phyloP scores from a whole-genome alignment of 2,329 filamentous ascomycete species.

The Coleophoma eucalyptorum region DNA sequence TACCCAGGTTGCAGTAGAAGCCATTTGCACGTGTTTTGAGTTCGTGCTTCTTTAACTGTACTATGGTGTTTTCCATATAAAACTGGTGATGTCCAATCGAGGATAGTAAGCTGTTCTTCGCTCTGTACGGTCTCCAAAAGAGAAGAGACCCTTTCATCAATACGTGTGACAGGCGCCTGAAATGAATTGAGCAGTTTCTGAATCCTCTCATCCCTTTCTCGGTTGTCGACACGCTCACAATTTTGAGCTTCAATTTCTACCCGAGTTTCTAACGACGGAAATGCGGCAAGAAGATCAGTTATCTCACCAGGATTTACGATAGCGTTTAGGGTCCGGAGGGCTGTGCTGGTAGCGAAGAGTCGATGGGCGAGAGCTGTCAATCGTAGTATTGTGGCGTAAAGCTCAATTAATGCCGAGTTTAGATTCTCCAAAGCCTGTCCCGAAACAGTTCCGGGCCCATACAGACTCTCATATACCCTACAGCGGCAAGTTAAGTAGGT shows the following conservation, averaged over 20 bases:
- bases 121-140: slow-evolving; percentile 9
- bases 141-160: slow-evolving; percentile 9
- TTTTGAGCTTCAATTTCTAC: slow-evolving; percentile 7
- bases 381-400: slow-evolving; percentile 13
- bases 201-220: background rate
- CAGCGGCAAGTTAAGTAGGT: slow-evolving; percentile 15
- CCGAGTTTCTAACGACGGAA: slow-evolving; percentile 6
- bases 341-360: slow-evolving; percentile 4
- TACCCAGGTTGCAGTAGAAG: slow-evolving; percentile 6
- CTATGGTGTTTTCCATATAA: slow-evolving; percentile 10
- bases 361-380: slow-evolving; percentile 7
- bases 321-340: slow-evolving; percentile 7
- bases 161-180: slow-evolving; percentile 11
- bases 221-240: slow-evolving; percentile 6
- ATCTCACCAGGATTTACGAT: slow-evolving; percentile 5
- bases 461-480: slow-evolving; percentile 17
- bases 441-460: slow-evolving; percentile 3
- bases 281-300: slow-evolving; percentile 4
- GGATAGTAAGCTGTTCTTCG: slow-evolving; percentile 11
- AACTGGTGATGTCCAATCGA: slow-evolving; percentile 22
- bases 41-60: slow-evolving; percentile 6
- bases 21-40: slow-evolving; percentile 11
- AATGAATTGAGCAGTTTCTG: slow-evolving; percentile 5
- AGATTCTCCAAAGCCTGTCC: slow-evolving; percentile 3
- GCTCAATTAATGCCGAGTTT: slow-evolving; percentile 8